These are phyloP conservation scores for Ustilago loliicola DNA, from an alignment of 1,284 basidiomycete genomes.

Conservation along the genomic window DNA sequence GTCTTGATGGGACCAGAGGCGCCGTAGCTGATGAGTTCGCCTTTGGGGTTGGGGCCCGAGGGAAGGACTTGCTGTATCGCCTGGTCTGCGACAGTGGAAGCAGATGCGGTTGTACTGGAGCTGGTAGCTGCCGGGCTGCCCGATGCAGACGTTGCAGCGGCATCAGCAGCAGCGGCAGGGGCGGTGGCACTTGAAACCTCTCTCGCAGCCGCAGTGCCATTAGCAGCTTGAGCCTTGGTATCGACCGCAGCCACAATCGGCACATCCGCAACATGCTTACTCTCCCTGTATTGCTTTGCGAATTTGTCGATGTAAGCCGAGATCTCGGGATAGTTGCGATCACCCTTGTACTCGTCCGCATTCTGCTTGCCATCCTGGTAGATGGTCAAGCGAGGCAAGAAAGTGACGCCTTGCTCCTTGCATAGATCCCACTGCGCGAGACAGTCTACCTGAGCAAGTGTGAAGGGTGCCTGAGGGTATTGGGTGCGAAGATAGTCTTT, in stretches of 20 bases:
- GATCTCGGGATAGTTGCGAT: slow-evolving; percentile 59
- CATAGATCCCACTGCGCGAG: slow-evolving; percentile 60
- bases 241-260: slow-evolving; percentile 14
- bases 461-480: slow-evolving; percentile 63
- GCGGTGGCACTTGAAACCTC: slow-evolving; percentile 10
- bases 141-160: slow-evolving; percentile 6
- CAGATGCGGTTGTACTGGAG: slow-evolving; percentile 6
- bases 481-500: slow-evolving; percentile 75
- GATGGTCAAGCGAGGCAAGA: slow-evolving; percentile 55
- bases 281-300: slow-evolving; percentile 48
- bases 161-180: slow-evolving; percentile 8
- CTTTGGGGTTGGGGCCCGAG: slow-evolving; percentile 57
- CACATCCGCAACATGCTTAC: slow-evolving; percentile 45
- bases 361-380: slow-evolving; percentile 62
- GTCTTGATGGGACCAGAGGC: slow-evolving; percentile 37
- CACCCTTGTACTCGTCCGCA: slow-evolving; percentile 47
- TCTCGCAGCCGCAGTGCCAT: slow-evolving; percentile 12
- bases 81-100: slow-evolving; percentile 10
- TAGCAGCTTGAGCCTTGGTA: slow-evolving; percentile 5
- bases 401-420: slow-evolving; percentile 54
- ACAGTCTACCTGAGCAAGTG: slow-evolving; percentile 68
- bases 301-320: slow-evolving; percentile 59
- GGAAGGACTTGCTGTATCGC: slow-evolving; percentile 31
- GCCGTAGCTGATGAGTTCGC: slow-evolving; percentile 60
- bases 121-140: slow-evolving; percentile 4